phyloP scores from a whole-genome alignment of 2,329 filamentous ascomycete species.

The Penicillium thymicola region DNA sequence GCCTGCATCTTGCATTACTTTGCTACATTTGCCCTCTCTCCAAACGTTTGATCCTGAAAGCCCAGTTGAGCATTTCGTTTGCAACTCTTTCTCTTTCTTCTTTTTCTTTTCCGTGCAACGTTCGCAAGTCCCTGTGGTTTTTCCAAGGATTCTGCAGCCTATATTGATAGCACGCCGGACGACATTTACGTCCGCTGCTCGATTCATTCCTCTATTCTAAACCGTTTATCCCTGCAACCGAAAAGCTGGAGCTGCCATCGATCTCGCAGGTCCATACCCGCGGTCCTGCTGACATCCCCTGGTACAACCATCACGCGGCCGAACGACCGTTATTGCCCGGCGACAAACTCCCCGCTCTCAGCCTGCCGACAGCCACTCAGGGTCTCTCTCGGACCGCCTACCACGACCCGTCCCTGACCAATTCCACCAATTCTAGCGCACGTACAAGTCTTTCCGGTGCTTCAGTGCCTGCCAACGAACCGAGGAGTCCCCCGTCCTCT shows the following conservation, averaged over 20 bases:
- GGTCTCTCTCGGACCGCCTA: slow-evolving; percentile 72
- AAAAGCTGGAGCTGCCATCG: slow-evolving; percentile 92
- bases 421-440: slow-evolving; percentile 51
- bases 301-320: slow-evolving; percentile 65
- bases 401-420: slow-evolving; percentile 50
- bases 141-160: slow-evolving; percentile 2
- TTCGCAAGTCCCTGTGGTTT: neutral
- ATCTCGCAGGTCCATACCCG: slow-evolving; percentile 79
- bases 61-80: neutral
- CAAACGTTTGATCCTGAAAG: slow-evolving; percentile 1
- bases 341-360: slow-evolving; percentile 70
- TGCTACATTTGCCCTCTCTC: neutral
- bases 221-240: slow-evolving; percentile 55
- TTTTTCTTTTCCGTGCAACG: slow-evolving; percentile 8
- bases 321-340: slow-evolving; percentile 66
- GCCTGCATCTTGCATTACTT: slow-evolving; percentile 21
- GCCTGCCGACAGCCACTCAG: slow-evolving; percentile 63
- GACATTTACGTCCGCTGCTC: slow-evolving; percentile 23
- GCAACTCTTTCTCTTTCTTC: neutral
- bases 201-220: slow-evolving; percentile 18
- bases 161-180: slow-evolving; percentile 21
- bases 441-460: slow-evolving; percentile 57
- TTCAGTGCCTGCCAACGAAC: slow-evolving; percentile 42
- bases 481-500: slow-evolving; percentile 71
- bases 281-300: slow-evolving; percentile 68